Percentiles rank a stretch among this genome's conserved stretches.
Conservation (phyloP, 129 eudicot species). For the Saposhnikovia divaricata region DNA sequence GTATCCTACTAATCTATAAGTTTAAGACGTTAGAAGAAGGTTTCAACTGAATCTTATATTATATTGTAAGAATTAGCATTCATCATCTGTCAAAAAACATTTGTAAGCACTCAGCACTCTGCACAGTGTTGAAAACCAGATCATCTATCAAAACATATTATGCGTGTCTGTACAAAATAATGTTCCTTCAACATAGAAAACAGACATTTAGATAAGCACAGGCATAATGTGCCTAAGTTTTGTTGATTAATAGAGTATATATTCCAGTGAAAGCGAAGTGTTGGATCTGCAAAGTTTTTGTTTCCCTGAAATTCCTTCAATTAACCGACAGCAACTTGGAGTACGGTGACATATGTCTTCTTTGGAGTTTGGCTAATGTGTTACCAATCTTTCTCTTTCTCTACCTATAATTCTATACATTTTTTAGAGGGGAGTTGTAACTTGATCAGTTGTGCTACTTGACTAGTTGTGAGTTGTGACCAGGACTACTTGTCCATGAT, state of each 20-base stretch:
- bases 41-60: too few relatives aligned
- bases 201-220: not conserved
- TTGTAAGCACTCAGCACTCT: too few relatives aligned
- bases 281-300: not conserved
- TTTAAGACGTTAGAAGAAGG: too few relatives aligned
- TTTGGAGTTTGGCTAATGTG: not conserved
- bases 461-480: not conserved
- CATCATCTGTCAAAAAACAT: too few relatives aligned
- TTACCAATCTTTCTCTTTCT: not conserved
- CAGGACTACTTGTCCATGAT: not conserved
- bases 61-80: too few relatives aligned
- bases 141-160: not conserved
- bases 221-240: not conserved
- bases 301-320: not conserved
- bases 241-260: not conserved
- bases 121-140: too few relatives aligned
- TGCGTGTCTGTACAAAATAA: not conserved
- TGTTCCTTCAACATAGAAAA: not conserved
- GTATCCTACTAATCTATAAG: too few relatives aligned
- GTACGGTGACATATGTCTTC: conserved; percentile 2
- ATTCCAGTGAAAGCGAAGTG: not conserved
- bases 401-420: not conserved
- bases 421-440: not conserved
- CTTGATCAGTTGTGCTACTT: not conserved
- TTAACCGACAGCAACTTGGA: not conserved